A percentile compares a stretch with the other conserved stretches of the same genome.
phyloP scores from a whole-genome alignment of 306 rosid species.

The Rubus parviflorus region DNA sequence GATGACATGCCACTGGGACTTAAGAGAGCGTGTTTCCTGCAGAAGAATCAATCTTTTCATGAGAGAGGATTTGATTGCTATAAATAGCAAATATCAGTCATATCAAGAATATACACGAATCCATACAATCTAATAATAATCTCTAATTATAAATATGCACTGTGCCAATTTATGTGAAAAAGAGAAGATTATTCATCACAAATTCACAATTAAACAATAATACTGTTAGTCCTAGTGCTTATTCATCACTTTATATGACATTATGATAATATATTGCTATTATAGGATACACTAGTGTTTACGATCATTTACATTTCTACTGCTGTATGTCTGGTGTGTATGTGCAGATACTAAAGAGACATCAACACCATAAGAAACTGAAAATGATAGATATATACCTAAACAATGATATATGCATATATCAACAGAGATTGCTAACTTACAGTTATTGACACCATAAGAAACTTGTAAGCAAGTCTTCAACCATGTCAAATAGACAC shows the following conservation, averaged over 20 bases:
- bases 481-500: not conserved
- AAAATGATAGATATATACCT: not conserved
- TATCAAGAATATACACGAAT: not conserved
- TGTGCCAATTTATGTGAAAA: not conserved
- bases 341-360: not conserved
- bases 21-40: not conserved
- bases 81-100: not conserved
- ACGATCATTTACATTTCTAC: not conserved
- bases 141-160: not conserved
- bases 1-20: not conserved
- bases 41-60: not conserved
- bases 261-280: not conserved
- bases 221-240: not conserved
- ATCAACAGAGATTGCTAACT: not conserved
- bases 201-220: not conserved
- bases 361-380: not conserved
- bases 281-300: not conserved
- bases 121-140: not conserved
- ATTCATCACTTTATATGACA: not conserved
- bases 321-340: not conserved
- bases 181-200: not conserved
- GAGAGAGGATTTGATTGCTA: not conserved
- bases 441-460: not conserved
- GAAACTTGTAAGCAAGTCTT: not conserved
- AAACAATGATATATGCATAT: not conserved